Conservation (phyloP, 768 basidiomycete species). For the Serendipita sp. region DNA sequence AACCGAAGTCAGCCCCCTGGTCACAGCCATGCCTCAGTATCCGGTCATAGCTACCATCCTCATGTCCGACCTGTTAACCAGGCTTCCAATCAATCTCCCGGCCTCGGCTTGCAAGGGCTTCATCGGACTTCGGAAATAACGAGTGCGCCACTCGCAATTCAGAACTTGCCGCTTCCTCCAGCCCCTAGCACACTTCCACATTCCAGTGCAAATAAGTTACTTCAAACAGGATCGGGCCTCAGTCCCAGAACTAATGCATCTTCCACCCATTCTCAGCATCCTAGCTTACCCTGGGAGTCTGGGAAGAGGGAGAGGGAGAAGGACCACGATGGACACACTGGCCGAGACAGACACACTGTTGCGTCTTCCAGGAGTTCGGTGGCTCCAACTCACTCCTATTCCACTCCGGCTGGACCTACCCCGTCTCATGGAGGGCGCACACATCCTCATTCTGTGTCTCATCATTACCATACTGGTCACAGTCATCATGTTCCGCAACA, state of each 20-base stretch:
- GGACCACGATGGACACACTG: neutral
- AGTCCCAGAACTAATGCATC: neutral
- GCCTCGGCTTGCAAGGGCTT: neutral
- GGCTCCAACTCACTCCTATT: neutral
- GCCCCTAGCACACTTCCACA: neutral
- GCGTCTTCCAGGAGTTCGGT: neutral
- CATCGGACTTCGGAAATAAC: neutral
- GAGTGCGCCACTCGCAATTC: neutral
- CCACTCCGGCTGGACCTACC: neutral
- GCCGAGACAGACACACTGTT: neutral
- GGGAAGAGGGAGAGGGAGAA: neutral
- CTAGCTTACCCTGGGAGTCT: neutral
- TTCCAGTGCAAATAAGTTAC: neutral
- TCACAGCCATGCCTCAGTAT: no score
- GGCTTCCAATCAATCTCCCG: slow-evolving; percentile 1
- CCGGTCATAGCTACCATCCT: neutral
- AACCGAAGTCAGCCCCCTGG: no score
- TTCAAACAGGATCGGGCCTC: neutral
- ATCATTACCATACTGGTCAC: neutral
- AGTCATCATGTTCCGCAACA: neutral
- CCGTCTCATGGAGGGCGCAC: neutral
- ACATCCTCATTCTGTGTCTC: slow-evolving; percentile 1
- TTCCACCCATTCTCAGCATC: neutral
- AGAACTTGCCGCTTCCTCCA: neutral
- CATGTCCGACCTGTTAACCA: neutral